Conservation (phyloP, 2,329 filamentous ascomycete species). For the Blastomyces percursus region DNA sequence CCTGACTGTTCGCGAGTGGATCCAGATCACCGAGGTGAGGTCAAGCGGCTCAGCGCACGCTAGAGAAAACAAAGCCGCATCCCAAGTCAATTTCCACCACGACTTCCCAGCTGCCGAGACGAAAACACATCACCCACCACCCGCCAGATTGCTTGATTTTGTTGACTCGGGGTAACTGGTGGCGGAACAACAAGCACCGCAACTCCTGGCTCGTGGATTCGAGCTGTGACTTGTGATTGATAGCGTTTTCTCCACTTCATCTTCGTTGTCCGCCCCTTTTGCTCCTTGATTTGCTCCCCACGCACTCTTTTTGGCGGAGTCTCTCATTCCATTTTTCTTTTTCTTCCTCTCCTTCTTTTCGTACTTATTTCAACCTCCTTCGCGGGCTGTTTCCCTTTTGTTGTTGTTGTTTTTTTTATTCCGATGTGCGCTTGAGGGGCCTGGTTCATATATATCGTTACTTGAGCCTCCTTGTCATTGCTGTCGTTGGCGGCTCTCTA, state of each 20-base stretch:
- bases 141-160: background rate
- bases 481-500: background rate
- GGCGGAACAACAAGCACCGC: background rate
- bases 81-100: background rate
- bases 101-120: background rate
- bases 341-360: background rate
- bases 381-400: background rate
- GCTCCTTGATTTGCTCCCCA: slow-evolving; percentile 6
- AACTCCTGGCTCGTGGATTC: background rate
- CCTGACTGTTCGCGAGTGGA: background rate
- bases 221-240: background rate
- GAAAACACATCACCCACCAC: no score
- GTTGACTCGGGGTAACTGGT: background rate
- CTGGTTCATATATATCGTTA: background rate
- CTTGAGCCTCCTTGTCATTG: background rate
- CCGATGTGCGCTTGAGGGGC: background rate
- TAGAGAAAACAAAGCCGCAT: background rate
- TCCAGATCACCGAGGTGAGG: background rate
- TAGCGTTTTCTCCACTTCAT: background rate
- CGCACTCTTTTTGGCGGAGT: slow-evolving; percentile 1
- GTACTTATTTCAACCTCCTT: background rate
- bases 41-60: no score
- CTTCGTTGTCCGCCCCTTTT: slow-evolving; percentile 10
- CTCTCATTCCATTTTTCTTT: slow-evolving; percentile 5
- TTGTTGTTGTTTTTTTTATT: background rate